Percentiles rank a stretch among this genome's conserved stretches.
Evolutionary conservation across 2,329 filamentous ascomycete genomes (phyloP).

Genomic region (Ascochyta viciae-villosae): DNA sequence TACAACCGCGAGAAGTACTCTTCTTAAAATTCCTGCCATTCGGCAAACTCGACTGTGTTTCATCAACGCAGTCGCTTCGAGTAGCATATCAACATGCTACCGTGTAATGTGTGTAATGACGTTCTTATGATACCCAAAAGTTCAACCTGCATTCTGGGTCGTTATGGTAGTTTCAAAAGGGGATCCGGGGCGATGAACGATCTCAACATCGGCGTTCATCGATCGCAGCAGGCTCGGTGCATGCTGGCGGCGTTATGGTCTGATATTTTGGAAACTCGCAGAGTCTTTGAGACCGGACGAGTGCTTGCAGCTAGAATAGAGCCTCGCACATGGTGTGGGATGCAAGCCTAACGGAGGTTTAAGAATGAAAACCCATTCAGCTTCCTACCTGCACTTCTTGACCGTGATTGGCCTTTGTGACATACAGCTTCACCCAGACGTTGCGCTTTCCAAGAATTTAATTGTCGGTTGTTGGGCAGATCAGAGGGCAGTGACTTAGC

Average conservation of each 20-base stretch:
- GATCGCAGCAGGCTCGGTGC: slow-evolving; percentile 24
- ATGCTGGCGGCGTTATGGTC: slow-evolving; percentile 17
- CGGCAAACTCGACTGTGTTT: slow-evolving; percentile 36
- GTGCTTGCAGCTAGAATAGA: slow-evolving; percentile 10
- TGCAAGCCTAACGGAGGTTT: slow-evolving; percentile 11
- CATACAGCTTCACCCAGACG: not conserved
- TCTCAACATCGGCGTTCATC: slow-evolving; percentile 51
- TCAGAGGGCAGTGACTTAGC: not conserved
- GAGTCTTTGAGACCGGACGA: not conserved
- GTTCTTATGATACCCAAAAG: slow-evolving; percentile 53
- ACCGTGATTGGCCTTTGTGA: not conserved
- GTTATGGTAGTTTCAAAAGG: slow-evolving; percentile 36
- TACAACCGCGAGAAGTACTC: slow-evolving; percentile 90
- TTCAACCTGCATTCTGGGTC: slow-evolving; percentile 52
- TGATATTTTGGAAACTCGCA: not conserved
- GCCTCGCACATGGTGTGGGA: not conserved
- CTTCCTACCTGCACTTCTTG: not conserved
- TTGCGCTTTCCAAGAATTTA: not conserved
- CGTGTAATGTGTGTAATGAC: slow-evolving; percentile 50
- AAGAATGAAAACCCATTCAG: slow-evolving; percentile 17
- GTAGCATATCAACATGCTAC: slow-evolving; percentile 50
- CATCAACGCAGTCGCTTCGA: slow-evolving; percentile 41
- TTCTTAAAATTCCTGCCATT: slow-evolving; percentile 55
- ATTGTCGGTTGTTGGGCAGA: no score
- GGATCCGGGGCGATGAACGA: slow-evolving; percentile 40